Evolutionary conservation across 371 early-diverging fungal genomes (phyloP).

Genomic region (Smittium mucronatum): DNA sequence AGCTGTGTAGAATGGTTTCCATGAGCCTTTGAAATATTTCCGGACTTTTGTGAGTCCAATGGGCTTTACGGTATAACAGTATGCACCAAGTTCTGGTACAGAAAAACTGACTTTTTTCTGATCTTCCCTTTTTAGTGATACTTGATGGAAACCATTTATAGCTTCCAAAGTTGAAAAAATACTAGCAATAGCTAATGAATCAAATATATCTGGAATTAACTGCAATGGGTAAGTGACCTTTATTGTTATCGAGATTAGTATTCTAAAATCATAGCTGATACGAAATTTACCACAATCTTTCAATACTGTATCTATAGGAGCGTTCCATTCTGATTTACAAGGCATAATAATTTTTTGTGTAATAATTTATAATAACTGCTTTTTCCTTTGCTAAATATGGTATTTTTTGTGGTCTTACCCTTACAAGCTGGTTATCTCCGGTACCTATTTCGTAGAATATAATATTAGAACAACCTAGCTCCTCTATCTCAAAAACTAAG

Average conservation of each 20-base stretch:
- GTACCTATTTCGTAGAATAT: neutral
- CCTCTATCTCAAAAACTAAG: neutral
- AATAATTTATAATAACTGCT: neutral
- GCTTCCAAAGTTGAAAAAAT: neutral
- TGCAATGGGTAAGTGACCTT: neutral
- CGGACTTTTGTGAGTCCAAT: slow-evolving; percentile 25
- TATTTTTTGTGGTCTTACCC: neutral
- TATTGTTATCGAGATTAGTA: neutral
- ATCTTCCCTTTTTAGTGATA: neutral
- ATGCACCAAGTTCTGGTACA: slow-evolving; percentile 11
- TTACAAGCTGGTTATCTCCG: neutral
- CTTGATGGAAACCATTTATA: neutral
- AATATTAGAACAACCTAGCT: neutral
- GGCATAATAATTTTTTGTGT: neutral
- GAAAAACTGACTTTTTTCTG: neutral
- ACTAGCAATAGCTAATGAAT: neutral
- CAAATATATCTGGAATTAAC: neutral
- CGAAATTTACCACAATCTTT: neutral
- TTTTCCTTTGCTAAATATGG: neutral
- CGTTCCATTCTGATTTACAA: neutral
- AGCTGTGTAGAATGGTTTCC: slow-evolving; percentile 24
- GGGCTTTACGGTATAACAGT: slow-evolving; percentile 36
- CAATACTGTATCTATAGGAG: neutral
- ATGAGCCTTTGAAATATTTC: slow-evolving; percentile 31
- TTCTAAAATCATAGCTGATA: neutral